Evolutionary conservation across 2,329 filamentous ascomycete species (phyloP), one percentile per base, ranked within the genome.

Genomic region (Nemania sp.): DNA sequence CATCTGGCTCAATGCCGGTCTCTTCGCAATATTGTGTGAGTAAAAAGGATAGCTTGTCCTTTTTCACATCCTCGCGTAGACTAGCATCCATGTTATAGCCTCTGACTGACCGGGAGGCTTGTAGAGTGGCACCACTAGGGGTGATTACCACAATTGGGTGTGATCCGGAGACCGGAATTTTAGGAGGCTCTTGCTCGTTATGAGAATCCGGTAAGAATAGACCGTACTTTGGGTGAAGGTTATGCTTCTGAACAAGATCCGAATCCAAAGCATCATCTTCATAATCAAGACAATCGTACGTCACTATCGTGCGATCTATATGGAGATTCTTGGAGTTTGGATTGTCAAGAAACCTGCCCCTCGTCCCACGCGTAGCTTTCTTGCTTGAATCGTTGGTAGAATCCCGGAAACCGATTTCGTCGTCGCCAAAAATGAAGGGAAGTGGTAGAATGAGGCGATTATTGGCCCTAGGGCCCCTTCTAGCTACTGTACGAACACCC

Each of bases 321-420:
- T 88, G 86, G 76, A 86, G 80, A 63, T 82, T 83, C 65, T 83
- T 84, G 52, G 83, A 84, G 73, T 88, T 87, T 43, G 87, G 86
- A 29, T 81, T 83, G 69, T 85, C 81, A 54, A 87, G 79, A 72
- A 84, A 88, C 74, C 83, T 85, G 73, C 86, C 86, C 57, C 87
- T 82, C 68, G 85, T 84, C 15, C 82, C 82, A 70, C 82, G 82
- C 38, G 83, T 87, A 54, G 86, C 85, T 24, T 85, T 85, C 64
- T 86, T 85, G 67, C 81, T 82, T 32, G 84, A 82, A 71, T 87
- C 85, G 67, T 89, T 89, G 68, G 83, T 83, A 3, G 86, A 87
- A 72, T 89, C 87, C 24, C 85, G 83, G 75, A 88, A 89, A 15
- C 87, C 87, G 68, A 89, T 89, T 73, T 89, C 86, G 65, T 83